A percentile compares a stretch with the other conserved stretches of the same genome.
Evolutionary conservation across 169 alveolate species (phyloP).

Genomic region (Plasmodium ovale): DNA sequence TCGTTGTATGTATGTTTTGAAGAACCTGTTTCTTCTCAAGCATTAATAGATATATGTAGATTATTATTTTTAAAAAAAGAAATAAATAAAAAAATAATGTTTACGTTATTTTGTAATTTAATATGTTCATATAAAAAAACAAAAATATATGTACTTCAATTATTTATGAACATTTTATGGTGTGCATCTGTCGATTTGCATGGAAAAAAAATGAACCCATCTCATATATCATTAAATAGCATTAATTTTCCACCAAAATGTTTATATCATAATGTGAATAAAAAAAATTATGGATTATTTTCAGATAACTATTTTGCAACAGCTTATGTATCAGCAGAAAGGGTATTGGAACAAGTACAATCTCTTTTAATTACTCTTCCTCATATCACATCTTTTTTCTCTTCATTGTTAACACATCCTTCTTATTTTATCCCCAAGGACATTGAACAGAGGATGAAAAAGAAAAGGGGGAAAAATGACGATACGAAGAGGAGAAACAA

Average conservation of each 20-base stretch:
- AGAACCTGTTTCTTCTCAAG: conserved; percentile 76
- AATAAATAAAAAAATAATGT: conserved; percentile 82
- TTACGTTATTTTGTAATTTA: conserved; percentile 81
- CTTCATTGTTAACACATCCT: conserved; percentile 37
- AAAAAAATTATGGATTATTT: conserved; percentile 35
- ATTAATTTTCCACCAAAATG: conserved; percentile 63
- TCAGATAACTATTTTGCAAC: conserved; percentile 64
- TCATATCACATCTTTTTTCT: conserved; percentile 76
- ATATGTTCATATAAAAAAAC: conserved; percentile 61
- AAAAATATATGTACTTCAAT: conserved; percentile 69
- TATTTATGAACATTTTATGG: conserved; percentile 80
- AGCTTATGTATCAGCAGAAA: conserved; percentile 82
- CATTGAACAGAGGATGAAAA: conserved; percentile 34
- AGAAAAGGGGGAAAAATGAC: neutral
- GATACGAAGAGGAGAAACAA: neutral
- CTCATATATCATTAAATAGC: conserved; percentile 9
- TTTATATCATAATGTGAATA: conserved; percentile 39
- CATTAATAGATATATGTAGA: conserved; percentile 82
- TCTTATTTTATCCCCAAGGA: conserved; percentile 66
- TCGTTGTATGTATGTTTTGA: conserved; percentile 75
- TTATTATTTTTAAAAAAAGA: conserved; percentile 83
- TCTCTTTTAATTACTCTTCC: conserved; percentile 83
- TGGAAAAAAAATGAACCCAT: conserved; percentile 48
- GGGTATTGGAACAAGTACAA: conserved; percentile 84
- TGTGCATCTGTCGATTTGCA: conserved; percentile 78